Conservation (phyloP, 2,329 filamentous ascomycete genomes). For the Diaporthe australafricana region DNA sequence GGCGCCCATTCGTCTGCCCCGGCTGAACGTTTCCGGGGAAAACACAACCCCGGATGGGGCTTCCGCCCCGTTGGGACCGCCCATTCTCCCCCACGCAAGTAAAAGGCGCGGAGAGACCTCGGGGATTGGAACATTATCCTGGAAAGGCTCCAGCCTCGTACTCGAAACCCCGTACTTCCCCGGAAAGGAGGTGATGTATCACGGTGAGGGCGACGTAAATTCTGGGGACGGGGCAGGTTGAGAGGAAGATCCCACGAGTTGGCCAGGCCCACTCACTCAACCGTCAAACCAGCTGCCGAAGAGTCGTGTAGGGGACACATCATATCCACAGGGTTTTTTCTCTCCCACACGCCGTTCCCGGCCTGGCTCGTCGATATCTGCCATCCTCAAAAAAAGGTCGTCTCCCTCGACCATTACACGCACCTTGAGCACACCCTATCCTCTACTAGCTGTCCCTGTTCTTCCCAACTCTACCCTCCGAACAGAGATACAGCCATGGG, state of each 20-base stretch:
- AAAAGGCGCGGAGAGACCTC: constrained; percentile 16
- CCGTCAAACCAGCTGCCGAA: too few species aligned
- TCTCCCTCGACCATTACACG: constrained; percentile 1
- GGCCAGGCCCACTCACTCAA: constrained; percentile 6
- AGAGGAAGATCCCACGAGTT: not conserved
- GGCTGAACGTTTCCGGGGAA: constrained; percentile 15
- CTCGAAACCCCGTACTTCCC: constrained; percentile 4
- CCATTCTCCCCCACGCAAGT: not conserved
- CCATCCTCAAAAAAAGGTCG: not conserved
- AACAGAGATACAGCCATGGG: constrained; percentile 42
- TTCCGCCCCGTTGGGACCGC: not conserved
- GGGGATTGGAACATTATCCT: not conserved
- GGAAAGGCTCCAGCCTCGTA: constrained; percentile 4
- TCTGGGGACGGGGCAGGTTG: not conserved
- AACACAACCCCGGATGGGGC: constrained; percentile 15
- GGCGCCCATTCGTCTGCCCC: constrained; percentile 10
- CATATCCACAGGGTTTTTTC: not conserved
- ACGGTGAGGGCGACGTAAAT: not conserved
- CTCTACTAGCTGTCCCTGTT: not conserved
- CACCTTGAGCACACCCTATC: not conserved
- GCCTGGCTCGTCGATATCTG: not conserved
- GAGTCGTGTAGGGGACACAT: constrained; percentile 14
- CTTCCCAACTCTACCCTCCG: not conserved
- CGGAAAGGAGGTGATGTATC: not conserved
- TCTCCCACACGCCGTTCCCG: constrained; percentile 1